These are phyloP conservation scores for Citrus hindsii DNA, from an alignment of 345 rosid species.

Conservation along the genomic window DNA sequence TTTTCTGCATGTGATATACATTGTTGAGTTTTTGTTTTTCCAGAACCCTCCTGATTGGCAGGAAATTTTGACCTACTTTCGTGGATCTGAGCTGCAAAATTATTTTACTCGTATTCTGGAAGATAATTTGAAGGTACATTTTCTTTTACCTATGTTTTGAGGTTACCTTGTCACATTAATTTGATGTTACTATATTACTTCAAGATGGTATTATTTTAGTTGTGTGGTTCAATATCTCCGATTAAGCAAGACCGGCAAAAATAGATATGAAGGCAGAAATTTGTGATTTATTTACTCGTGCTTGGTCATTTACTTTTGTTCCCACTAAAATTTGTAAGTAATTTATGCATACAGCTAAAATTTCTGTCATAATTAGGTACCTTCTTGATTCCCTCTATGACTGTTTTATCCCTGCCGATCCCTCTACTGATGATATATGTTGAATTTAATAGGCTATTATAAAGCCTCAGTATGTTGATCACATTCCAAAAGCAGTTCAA, in stretches of 20 bases:
- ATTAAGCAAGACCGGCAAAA: background rate
- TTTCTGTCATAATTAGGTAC: background rate
- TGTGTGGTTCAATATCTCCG: background rate
- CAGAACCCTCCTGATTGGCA: constrained; percentile 99
- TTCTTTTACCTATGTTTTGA: background rate
- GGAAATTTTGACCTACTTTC: constrained; percentile 91
- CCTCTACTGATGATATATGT: background rate
- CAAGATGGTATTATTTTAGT: background rate
- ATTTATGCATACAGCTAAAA: background rate
- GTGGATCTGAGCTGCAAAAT: constrained; percentile 96
- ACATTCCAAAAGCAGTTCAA: constrained; percentile 91
- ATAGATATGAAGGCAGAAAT: background rate
- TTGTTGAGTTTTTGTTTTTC: constrained; percentile 9
- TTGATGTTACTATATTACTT: background rate
- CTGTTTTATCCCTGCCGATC: background rate
- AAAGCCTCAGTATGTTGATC: constrained; percentile 98
- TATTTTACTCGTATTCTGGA: constrained; percentile 95
- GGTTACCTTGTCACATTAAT: background rate
- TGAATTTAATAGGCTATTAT: constrained; percentile 66
- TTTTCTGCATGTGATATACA: background rate
- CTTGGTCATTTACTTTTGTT: background rate
- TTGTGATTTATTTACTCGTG: background rate
- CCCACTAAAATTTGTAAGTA: background rate
- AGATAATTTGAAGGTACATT: constrained; percentile 82
- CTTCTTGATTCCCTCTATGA: background rate